phyloP scores from a whole-genome alignment of 1,284 basidiomycete genomes.

The Golubevia sp. region DNA sequence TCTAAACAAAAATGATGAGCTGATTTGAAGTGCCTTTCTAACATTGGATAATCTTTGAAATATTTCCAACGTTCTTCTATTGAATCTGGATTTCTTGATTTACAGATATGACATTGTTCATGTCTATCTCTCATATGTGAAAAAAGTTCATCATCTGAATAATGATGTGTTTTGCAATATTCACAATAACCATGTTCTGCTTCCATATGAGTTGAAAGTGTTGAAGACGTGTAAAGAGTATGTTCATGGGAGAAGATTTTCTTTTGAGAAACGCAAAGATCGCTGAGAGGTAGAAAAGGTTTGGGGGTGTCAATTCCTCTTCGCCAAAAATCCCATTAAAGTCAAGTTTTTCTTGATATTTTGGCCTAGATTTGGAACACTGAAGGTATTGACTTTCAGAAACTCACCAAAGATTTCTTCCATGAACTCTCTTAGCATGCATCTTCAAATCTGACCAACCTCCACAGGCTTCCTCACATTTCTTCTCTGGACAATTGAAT shows the following conservation, averaged over 20 bases:
- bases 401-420: conserved; percentile 78
- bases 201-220: conserved; percentile 74
- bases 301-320: too few relatives aligned
- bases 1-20: conserved; percentile 47
- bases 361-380: too few relatives aligned
- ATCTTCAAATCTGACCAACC: conserved; percentile 88
- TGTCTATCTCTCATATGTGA: conserved; percentile 57
- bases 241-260: conserved; percentile 98
- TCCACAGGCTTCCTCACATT: conserved; percentile 79
- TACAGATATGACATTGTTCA: conserved; percentile 61
- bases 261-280: conserved; percentile 84
- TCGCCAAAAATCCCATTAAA: too few relatives aligned
- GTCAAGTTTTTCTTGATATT: too few relatives aligned
- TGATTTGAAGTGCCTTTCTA: conserved; percentile 49
- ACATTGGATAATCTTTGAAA: conserved; percentile 48
- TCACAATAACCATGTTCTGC: conserved; percentile 52
- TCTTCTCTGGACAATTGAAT: conserved; percentile 63
- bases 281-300: conserved; percentile 65
- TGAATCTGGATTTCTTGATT: neutral
- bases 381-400: too few relatives aligned
- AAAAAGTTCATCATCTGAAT: conserved; percentile 57
- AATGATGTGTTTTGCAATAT: conserved; percentile 47
- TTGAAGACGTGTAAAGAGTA: conserved; percentile 74
- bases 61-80: conserved; percentile 51
- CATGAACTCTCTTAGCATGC: conserved; percentile 77